Conservation (phyloP, 805 yeast species). For the Metschnikowia cerradonensis region DNA sequence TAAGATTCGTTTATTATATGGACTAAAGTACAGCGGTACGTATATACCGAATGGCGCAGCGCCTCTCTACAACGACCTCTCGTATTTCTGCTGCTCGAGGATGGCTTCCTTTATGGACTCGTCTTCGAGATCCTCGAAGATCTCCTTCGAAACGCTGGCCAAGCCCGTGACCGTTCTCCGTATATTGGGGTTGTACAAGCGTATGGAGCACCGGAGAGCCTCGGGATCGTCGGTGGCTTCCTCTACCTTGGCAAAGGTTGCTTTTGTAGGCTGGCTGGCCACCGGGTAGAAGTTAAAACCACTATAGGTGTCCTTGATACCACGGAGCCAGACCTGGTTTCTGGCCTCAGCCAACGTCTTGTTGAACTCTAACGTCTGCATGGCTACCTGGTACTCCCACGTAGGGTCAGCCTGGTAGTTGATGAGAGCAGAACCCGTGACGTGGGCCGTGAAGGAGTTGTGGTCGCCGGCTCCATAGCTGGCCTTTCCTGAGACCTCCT, state of each 20-base stretch:
- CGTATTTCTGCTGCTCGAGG: slow-evolving; percentile 53
- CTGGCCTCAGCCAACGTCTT: slow-evolving; percentile 54
- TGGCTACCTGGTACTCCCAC: slow-evolving; percentile 83
- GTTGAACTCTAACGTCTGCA: slow-evolving; percentile 73
- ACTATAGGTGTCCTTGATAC: slow-evolving; percentile 76
- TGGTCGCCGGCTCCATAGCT: slow-evolving; percentile 15
- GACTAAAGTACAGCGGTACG: slow-evolving; percentile 4
- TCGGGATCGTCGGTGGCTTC: slow-evolving; percentile 24
- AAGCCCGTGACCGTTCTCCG: slow-evolving; percentile 62
- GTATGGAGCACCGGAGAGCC: slow-evolving; percentile 38
- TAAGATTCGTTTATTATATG: not conserved
- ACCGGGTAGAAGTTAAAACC: slow-evolving; percentile 74
- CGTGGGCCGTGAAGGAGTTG: slow-evolving; percentile 28
- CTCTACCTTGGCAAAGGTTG: slow-evolving; percentile 26
- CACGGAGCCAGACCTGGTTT: slow-evolving; percentile 51
- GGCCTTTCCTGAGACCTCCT: slow-evolving; percentile 14
- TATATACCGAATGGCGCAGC: not conserved
- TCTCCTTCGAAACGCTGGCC: slow-evolving; percentile 49
- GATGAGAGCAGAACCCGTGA: slow-evolving; percentile 38
- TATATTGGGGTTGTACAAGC: slow-evolving; percentile 41
- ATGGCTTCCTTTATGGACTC: slow-evolving; percentile 60
- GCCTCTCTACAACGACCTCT: slow-evolving; percentile 21
- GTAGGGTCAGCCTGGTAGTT: slow-evolving; percentile 56
- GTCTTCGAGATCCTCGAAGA: slow-evolving; percentile 53
- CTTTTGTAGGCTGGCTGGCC: slow-evolving; percentile 65